Evolutionary conservation across 2,329 filamentous ascomycete genomes (phyloP).

Genomic region (Nothopassalora personata): DNA sequence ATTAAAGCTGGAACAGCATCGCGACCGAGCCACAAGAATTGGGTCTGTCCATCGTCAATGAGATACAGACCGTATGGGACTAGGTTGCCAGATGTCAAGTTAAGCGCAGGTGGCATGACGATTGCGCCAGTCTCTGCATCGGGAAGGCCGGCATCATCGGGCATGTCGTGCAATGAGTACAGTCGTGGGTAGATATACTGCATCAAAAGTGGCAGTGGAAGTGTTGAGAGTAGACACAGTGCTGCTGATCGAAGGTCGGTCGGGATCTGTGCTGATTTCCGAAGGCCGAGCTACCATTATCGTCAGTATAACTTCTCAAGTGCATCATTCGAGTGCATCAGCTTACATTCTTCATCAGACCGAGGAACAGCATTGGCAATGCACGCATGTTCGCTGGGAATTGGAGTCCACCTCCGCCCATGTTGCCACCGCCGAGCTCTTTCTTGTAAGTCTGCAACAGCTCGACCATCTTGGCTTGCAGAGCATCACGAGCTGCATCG

Average conservation of each 20-base stretch:
- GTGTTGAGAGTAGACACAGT: slow-evolving; percentile 86
- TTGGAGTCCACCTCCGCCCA: slow-evolving; percentile 85
- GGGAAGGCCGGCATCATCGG: slow-evolving; percentile 80
- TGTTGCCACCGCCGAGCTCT: slow-evolving; percentile 90
- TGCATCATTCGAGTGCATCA: neutral
- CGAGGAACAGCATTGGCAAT: slow-evolving; percentile 84
- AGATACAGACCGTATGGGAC: slow-evolving; percentile 89
- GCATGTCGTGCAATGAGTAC: slow-evolving; percentile 93
- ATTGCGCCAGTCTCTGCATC: slow-evolving; percentile 85
- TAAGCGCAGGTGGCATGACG: slow-evolving; percentile 74
- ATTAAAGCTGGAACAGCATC: slow-evolving; percentile 88
- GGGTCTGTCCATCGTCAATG: slow-evolving; percentile 94
- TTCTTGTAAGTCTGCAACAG: slow-evolving; percentile 94
- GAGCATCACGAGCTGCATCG: slow-evolving; percentile 82
- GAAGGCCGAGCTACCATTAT: slow-evolving; percentile 59
- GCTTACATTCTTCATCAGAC: slow-evolving; percentile 88
- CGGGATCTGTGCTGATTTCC: slow-evolving; percentile 88
- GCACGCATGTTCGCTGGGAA: slow-evolving; percentile 89
- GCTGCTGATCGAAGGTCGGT: slow-evolving; percentile 90
- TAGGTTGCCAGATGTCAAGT: slow-evolving; percentile 81
- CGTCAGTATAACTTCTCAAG: slow-evolving; percentile 25
- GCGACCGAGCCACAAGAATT: slow-evolving; percentile 94
- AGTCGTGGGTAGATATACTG: slow-evolving; percentile 68
- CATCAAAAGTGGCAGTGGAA: slow-evolving; percentile 82
- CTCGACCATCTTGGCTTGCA: slow-evolving; percentile 88